Base-by-base conservation (phyloP, 2,329 filamentous ascomycete species). In the Ophiocordyceps camponoti-saundersi region DNA sequence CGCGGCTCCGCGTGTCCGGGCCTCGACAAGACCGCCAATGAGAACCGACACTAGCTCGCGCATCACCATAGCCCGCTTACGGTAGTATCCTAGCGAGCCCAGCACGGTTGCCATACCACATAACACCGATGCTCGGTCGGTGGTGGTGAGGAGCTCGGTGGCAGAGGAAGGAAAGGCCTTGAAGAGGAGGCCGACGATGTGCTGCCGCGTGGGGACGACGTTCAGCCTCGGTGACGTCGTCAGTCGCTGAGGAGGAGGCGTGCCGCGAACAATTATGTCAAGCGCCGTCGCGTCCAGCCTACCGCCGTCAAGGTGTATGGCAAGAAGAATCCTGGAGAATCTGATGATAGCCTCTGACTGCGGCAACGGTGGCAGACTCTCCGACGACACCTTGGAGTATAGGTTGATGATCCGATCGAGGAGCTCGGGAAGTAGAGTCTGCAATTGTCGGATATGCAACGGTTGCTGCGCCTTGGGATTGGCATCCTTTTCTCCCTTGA, bases 61-160 rank as follows among this genome's bases (percentile, higher is more conserved):
- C 55, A 95, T 74, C 1, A 95, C 79, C 65, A 96, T 83, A 5
- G 85, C 88, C 62, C 93, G 94, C 65, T 95, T 96, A 48, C 92
- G 77, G 49, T 88, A 79, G 50, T 90, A 76, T 1, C 85, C 86
- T 8, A 98, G 65, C 6, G 77, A 71, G 0, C 86, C 83, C 11
- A 95, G 69, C n/a, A 93, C 79, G n/a, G 84, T 80, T 8, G 87
- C 82, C 53, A 96, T 87, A 13, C 88, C 90, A 53, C 87, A 82
- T 16, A 95, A 69, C 34, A 95, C 81, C 11, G 83, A 78, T 12
- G 85, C 79, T 21, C 84, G 75, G 61, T 95, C 89, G 11, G 80
- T 78, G 4, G 82, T 77, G 3, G 81, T 82, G 46, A 94, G 67
- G 26, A 77, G 59, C 52, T 85, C 82, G 0, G 80, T 73, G 7